Conservation (phyloP, 495 filamentous ascomycete genomes). For the Penicillium odoratum region DNA sequence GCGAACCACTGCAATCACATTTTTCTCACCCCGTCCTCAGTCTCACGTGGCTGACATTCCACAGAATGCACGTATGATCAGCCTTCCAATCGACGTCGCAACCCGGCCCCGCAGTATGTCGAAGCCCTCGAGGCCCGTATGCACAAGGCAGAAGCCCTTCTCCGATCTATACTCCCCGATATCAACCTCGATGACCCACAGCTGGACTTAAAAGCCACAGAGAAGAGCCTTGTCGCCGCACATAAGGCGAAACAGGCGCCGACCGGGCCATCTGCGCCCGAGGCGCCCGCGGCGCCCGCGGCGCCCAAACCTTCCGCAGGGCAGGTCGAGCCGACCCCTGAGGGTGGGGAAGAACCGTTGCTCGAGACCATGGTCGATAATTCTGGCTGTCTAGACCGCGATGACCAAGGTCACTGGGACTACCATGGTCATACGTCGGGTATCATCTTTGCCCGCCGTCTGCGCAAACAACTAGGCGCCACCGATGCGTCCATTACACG, state of each 20-base stretch:
- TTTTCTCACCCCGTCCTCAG: conserved; percentile 6
- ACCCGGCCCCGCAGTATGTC: conserved; percentile 92
- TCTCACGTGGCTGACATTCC: conserved; percentile 34
- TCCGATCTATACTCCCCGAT: conserved; percentile 79
- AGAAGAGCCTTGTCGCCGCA: conserved; percentile 38
- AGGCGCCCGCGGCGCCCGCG: background rate
- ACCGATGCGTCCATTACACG: conserved; percentile 45
- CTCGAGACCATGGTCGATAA: conserved; percentile 94
- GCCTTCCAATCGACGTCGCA: conserved; percentile 91
- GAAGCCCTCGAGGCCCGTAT: conserved; percentile 85
- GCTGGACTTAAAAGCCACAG: conserved; percentile 67
- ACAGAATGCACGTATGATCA: conserved; percentile 98
- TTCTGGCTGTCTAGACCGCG: conserved; percentile 84
- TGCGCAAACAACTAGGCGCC: conserved; percentile 81
- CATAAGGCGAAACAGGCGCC: conserved; percentile 29
- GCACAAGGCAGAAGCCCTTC: conserved; percentile 77
- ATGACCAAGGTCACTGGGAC: conserved; percentile 90
- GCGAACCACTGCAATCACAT: conserved; percentile 31
- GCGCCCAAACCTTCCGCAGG: background rate
- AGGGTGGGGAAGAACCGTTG: conserved; percentile 66
- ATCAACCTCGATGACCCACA: conserved; percentile 81
- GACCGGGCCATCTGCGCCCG: conserved; percentile 4
- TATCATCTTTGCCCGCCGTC: conserved; percentile 76
- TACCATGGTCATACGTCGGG: conserved; percentile 95
- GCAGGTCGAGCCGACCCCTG: conserved; percentile 12